A percentile compares a stretch with the other conserved stretches of the same genome.
phyloP scores from a whole-genome alignment of 2,329 filamentous ascomycete genomes.

The Colletotrichum cuscutae region DNA sequence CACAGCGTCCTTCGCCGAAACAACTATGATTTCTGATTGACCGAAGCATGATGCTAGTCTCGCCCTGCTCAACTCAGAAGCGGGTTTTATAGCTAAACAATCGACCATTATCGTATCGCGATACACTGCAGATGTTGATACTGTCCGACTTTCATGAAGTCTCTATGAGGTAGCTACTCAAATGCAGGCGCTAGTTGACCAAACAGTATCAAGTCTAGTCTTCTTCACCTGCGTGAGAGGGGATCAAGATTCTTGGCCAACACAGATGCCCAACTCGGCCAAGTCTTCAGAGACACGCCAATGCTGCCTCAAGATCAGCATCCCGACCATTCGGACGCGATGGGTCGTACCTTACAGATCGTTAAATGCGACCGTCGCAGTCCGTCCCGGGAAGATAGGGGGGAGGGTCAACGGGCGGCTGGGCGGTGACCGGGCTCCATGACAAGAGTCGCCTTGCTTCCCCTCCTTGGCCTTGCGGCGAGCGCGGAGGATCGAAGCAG shows the following conservation, averaged over 20 bases:
- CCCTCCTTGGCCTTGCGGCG: not conserved
- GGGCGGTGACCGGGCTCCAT: slow-evolving; percentile 11
- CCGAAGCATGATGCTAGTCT: not conserved
- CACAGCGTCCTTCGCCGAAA: too few species aligned
- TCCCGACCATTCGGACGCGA: not conserved
- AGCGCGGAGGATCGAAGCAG: not conserved
- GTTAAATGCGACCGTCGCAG: slow-evolving; percentile 8
- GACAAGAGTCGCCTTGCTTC: not conserved
- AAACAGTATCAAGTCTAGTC: not conserved
- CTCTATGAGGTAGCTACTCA: not conserved
- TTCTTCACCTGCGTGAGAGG: not conserved
- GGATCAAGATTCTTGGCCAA: not conserved
- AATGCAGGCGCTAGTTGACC: not conserved
- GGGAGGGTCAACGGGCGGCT: not conserved
- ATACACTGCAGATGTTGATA: not conserved
- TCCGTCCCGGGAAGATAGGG: not conserved
- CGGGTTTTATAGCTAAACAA: too few species aligned
- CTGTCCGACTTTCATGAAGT: not conserved
- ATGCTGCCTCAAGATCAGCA: not conserved
- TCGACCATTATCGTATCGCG: not conserved
- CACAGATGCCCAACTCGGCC: not conserved
- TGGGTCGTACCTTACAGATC: not conserved
- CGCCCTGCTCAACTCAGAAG: too few species aligned
- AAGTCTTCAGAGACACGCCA: not conserved
- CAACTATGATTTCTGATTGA: too few species aligned